Evolutionary conservation across 805 yeast species (phyloP).

Genomic region (Yarrowia osloensis): DNA sequence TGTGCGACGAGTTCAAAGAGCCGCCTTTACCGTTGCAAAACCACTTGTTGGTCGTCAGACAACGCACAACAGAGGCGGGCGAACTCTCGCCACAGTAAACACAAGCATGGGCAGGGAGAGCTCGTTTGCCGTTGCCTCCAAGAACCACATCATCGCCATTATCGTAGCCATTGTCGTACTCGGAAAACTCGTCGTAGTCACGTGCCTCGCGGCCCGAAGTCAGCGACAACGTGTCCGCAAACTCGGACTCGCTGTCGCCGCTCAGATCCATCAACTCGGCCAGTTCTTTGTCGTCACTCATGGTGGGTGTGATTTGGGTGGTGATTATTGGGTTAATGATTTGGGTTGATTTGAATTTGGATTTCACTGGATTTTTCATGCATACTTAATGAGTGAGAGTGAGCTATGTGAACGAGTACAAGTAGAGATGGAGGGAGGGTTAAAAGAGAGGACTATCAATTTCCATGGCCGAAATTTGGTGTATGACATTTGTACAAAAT

Average conservation of each 20-base stretch:
- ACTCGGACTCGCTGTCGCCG: slow-evolving; percentile 1
- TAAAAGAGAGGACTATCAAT: too few relatives aligned
- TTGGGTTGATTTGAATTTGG: neutral
- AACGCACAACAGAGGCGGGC: slow-evolving; percentile 67
- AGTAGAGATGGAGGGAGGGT: too few relatives aligned
- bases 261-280: neutral
- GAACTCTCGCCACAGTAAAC: slow-evolving; percentile 73
- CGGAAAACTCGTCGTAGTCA: neutral
- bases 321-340: too few relatives aligned
- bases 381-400: neutral
- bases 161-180: neutral
- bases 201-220: neutral
- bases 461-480: too few relatives aligned
- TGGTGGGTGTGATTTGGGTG: neutral
- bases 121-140: neutral
- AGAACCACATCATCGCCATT: neutral
- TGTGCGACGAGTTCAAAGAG: slow-evolving; percentile 67
- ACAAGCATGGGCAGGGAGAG: slow-evolving; percentile 25
- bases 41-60: slow-evolving; percentile 80
- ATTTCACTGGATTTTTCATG: slow-evolving; percentile 17
- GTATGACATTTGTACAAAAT: too few relatives aligned
- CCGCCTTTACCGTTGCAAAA: slow-evolving; percentile 74
- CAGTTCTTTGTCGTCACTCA: slow-evolving; percentile 11
- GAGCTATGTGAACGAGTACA: too few relatives aligned
- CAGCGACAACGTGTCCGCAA: neutral